Evolutionary conservation across 2,329 filamentous ascomycete species (phyloP), one percentile per base, ranked within the genome.

Genomic region (Fusarium albidum): DNA sequence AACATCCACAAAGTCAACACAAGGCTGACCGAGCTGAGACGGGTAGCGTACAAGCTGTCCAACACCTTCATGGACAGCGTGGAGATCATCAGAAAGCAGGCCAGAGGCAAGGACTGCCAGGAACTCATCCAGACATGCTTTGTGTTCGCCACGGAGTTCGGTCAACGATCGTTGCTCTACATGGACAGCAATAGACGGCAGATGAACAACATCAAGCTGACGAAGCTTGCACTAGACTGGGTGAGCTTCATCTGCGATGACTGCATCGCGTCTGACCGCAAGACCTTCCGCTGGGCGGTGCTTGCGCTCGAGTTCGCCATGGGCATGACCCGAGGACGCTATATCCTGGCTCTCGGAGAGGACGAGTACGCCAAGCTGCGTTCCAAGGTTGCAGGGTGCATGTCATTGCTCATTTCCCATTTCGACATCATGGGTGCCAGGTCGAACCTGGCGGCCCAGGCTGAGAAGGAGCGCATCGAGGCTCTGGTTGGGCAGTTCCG

Each of bases 41-140:
- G 93, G 71, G 96, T 96, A 3, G 92, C 94, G 4, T 98, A 96
- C 79, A 96, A 96, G 73, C 82, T 99, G 35, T 96, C 92, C 44
- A 98, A 97, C 75, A 92, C 92, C 7, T 98, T 99, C 74, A 97
- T 99, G 92, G 94, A 98, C 73, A 97, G 92, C 70, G 95, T 99
- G 37, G 92, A 96, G 70, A 92, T 91, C 58, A 95, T 99, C 60
- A 85, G 92, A 59, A 87, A 87, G 63, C 94, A 99, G 73, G 92
- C 92, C 1, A 82, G 84, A 51, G 91, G 89, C 9, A 84, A 94
- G 60, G 89, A 95, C 61, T 96, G 94, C 70, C 92, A 96, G 67
- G 95, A 99, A 68, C 84, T 99, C 26, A 95, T 99, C 59, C 95
- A 99, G 73, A 96, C 92, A 6, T 99, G 94, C 75, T 99, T 98